A percentile compares a stretch with the other conserved stretches of the same genome.
Conservation (phyloP, 1,284 basidiomycete species). For the Ustilago bromivora region DNA sequence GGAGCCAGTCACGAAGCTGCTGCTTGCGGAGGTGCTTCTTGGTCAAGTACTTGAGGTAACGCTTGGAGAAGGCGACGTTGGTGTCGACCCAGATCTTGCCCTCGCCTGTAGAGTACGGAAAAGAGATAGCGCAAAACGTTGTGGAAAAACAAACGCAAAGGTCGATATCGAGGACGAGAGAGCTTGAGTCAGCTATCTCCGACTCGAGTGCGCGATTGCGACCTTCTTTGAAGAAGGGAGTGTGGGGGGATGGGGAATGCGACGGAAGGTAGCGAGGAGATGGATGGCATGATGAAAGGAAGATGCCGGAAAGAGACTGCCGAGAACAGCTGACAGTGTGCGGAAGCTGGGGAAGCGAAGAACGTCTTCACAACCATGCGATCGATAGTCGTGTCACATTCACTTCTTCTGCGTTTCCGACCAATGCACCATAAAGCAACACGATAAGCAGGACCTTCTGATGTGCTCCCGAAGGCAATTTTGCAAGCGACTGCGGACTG, state of each 20-base stretch:
- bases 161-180: constrained; percentile 53
- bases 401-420: not conserved
- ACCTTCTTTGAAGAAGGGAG: constrained; percentile 10
- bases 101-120: constrained; percentile 53
- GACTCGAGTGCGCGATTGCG: constrained; percentile 45
- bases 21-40: constrained; percentile 70
- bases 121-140: constrained; percentile 20
- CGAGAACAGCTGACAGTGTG: not conserved
- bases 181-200: constrained; percentile 55
- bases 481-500: not conserved
- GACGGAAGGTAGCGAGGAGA: not conserved
- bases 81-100: constrained; percentile 71
- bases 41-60: constrained; percentile 72
- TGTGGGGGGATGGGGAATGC: not conserved
- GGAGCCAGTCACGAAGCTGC: constrained; percentile 70
- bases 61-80: constrained; percentile 71
- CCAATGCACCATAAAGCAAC: not conserved
- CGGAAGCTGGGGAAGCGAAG: not conserved
- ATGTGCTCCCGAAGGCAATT: not conserved
- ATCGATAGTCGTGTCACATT: not conserved
- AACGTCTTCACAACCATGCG: not conserved
- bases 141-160: constrained; percentile 14
- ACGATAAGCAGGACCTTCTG: not conserved
- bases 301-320: not conserved
- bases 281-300: not conserved